phyloP scores from a whole-genome alignment of 331 rosid genomes.

The Saraca asoca region DNA sequence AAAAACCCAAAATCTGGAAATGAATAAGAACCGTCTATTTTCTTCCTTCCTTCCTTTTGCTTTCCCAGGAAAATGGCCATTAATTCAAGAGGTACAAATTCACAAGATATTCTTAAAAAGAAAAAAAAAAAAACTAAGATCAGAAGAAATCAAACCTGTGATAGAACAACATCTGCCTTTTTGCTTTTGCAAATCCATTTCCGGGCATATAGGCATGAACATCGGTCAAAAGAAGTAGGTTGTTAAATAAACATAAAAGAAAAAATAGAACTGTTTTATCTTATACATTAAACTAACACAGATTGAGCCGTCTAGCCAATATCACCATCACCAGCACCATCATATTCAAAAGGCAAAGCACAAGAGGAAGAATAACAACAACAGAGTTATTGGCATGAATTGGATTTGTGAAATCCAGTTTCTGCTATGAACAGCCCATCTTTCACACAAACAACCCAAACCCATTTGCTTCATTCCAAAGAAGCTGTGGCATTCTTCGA shows the following conservation, averaged over 20 bases:
- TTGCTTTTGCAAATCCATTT: constrained; percentile 39
- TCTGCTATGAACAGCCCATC: constrained; percentile 27
- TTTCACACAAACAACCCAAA: constrained; percentile 26
- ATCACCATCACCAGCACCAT: constrained; percentile 61
- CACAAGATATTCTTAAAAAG: background rate
- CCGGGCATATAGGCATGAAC: constrained; percentile 30
- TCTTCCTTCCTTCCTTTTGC: no score
- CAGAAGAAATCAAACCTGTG: constrained; percentile 34
- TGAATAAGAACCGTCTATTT: background rate
- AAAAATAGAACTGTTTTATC: constrained; percentile 15
- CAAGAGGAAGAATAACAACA: constrained; percentile 29
- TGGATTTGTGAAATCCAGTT: constrained; percentile 38
- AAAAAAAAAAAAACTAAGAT: constrained; percentile 15
- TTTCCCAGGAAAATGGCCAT: background rate
- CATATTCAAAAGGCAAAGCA: constrained; percentile 43
- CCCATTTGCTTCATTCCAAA: constrained; percentile 31
- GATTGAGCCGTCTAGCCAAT: constrained; percentile 99
- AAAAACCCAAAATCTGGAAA: background rate
- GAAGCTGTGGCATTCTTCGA: constrained; percentile 29
- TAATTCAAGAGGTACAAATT: background rate
- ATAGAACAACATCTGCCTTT: constrained; percentile 32
- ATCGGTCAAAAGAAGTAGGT: constrained; percentile 22
- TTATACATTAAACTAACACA: constrained; percentile 37
- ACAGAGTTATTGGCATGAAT: constrained; percentile 36
- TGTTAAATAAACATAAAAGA: background rate